Evolutionary conservation across 495 filamentous ascomycete genomes (phyloP).

Genomic region (Aspergillus biplanus): DNA sequence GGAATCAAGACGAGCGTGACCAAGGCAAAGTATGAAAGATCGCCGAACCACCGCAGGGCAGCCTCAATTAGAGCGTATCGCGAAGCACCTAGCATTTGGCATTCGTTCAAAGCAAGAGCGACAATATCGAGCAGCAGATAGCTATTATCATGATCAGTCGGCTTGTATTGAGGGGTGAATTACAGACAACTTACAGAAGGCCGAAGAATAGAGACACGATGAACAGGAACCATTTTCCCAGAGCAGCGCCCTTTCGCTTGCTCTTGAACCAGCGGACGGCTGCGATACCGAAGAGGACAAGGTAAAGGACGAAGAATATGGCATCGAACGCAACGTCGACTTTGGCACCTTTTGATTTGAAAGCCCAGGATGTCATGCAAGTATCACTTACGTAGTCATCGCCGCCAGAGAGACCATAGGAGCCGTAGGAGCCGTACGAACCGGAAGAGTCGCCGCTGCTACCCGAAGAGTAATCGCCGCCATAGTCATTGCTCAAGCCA

Average conservation of each 20-base stretch:
- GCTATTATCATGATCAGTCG: conserved; percentile 2
- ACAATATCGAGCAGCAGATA: conserved; percentile 17
- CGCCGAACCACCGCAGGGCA: conserved; percentile 16
- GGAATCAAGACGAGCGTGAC: conserved; percentile 23
- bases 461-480: not conserved
- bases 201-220: conserved; percentile 16
- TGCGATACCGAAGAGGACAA: conserved; percentile 7
- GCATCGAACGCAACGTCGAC: conserved; percentile 23
- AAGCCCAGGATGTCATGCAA: conserved; percentile 13
- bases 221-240: conserved; percentile 19
- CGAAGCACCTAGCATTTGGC: conserved; percentile 10
- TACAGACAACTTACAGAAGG: conserved; percentile 15
- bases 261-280: conserved; percentile 9
- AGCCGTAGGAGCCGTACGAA: not conserved
- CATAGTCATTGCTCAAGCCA: not conserved
- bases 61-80: conserved; percentile 1
- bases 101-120: conserved; percentile 17
- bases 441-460: not conserved
- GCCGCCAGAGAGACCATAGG: not conserved
- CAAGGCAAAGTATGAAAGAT: conserved; percentile 5
- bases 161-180: not conserved
- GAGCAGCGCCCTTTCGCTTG: conserved; percentile 4
- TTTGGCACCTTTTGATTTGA: not conserved
- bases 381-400: not conserved
- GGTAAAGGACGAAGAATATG: conserved; percentile 22